These are phyloP conservation scores for Pythium monospermum DNA, from an alignment of 352 stramenopile genomes.

Conservation along the genomic window DNA sequence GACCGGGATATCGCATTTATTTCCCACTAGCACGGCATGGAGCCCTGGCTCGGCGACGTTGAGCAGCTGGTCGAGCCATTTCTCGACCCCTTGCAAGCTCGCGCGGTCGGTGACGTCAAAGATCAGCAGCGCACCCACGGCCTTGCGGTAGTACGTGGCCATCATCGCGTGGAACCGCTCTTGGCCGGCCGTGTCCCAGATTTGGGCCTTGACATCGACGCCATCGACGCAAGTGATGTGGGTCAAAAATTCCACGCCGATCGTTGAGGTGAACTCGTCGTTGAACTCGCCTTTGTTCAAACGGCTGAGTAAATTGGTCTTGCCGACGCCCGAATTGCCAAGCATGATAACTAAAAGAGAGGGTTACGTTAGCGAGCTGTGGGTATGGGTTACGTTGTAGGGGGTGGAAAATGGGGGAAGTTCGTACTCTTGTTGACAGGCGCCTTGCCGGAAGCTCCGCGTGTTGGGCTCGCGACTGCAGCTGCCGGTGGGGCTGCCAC, in stretches of 20 bases:
- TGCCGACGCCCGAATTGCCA: conserved; percentile 81
- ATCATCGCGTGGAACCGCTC: conserved; percentile 88
- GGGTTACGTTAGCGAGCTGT: conserved; percentile 6
- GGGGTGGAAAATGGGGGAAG: background rate
- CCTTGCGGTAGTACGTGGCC: conserved; percentile 86
- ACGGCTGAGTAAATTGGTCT: conserved; percentile 79
- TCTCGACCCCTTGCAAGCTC: conserved; percentile 51
- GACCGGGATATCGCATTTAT: conserved; percentile 60
- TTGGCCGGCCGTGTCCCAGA: conserved; percentile 86
- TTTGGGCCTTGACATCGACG: conserved; percentile 76
- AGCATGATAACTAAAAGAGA: conserved; percentile 61
- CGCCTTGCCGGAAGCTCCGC: conserved; percentile 31
- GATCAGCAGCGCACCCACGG: conserved; percentile 68
- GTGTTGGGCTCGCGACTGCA: conserved; percentile 7
- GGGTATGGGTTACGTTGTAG: background rate
- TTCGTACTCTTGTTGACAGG: conserved; percentile 62
- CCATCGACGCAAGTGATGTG: conserved; percentile 68
- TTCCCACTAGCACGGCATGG: conserved; percentile 61
- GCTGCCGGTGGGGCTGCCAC: background rate
- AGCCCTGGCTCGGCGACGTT: conserved; percentile 69
- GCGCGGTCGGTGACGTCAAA: conserved; percentile 62
- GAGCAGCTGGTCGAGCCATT: conserved; percentile 69
- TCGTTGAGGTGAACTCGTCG: conserved; percentile 78
- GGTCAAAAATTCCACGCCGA: conserved; percentile 87
- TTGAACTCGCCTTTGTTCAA: conserved; percentile 83